A percentile compares a stretch with the other conserved stretches of the same genome.
Evolutionary conservation across 768 basidiomycete genomes (phyloP).

Genomic region (Rhizopogon vulgaris): DNA sequence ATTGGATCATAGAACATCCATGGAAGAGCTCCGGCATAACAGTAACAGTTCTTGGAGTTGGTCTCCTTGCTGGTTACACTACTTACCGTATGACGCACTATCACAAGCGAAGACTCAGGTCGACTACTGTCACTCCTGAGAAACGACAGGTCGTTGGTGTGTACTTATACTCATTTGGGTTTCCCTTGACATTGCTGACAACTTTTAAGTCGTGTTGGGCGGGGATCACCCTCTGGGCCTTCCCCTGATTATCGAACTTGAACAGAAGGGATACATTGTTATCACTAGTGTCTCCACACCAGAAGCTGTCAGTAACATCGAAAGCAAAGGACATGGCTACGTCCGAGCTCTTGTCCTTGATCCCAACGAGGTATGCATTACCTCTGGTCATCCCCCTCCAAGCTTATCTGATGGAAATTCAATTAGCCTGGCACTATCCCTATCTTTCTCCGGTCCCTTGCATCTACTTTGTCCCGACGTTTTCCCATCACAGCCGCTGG

Average conservation of each 20-base stretch:
- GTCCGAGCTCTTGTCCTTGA: slow-evolving; percentile 79
- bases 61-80: slow-evolving; percentile 56
- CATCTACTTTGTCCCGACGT: slow-evolving; percentile 71
- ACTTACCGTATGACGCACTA: slow-evolving; percentile 15
- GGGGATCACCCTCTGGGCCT: slow-evolving; percentile 69
- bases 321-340: slow-evolving; percentile 64
- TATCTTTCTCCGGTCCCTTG: slow-evolving; percentile 74
- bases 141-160: slow-evolving; percentile 42
- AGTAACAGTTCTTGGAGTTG: slow-evolving; percentile 52
- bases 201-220: slow-evolving; percentile 63
- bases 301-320: slow-evolving; percentile 58
- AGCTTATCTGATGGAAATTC: slow-evolving; percentile 5
- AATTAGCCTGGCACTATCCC: slow-evolving; percentile 63
- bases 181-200: neutral
- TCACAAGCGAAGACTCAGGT: slow-evolving; percentile 17
- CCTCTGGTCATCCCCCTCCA: neutral
- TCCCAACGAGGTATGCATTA: slow-evolving; percentile 56
- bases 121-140: slow-evolving; percentile 27
- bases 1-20: slow-evolving; percentile 56
- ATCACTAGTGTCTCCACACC: slow-evolving; percentile 71
- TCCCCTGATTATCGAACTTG: slow-evolving; percentile 69
- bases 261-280: slow-evolving; percentile 77
- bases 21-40: slow-evolving; percentile 52
- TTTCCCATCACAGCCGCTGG: slow-evolving; percentile 77
- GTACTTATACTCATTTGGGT: slow-evolving; percentile 6